Base-by-base conservation (phyloP, 495 filamentous ascomycete species). In the Aspergillus ostianus region DNA sequence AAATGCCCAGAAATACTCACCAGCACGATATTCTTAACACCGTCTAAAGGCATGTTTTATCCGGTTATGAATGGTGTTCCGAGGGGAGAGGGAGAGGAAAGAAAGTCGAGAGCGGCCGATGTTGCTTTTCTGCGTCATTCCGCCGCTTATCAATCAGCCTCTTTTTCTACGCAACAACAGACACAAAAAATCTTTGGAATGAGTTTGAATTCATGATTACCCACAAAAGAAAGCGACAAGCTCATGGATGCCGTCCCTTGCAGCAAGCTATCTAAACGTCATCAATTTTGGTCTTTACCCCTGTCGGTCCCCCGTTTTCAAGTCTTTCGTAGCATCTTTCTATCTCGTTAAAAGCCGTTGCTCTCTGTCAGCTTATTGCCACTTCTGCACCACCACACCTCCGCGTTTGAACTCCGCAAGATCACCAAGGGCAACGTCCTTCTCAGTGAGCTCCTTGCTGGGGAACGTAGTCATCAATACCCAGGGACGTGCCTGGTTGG, bases 391-490 rank as follows among this genome's bases (percentile, higher is more conserved):
- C 36, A 93, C 87, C 6, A 89, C 90, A 23, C 92, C 92, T 46
- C 86, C 86, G 17, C 86, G 76, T 73, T 92, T 95, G 76, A 96
- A 93, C 56, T 96, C 92, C 0, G 85, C 66, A 72, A 96, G 77
- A 36, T 96, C 91, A 1, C 89, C 90, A 45, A 97, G 71, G 6
- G 83, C 84, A 58, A 75, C 75, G 1, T 65, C 72, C 70, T 87
- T 85, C 59, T 98, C 92, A 19, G 77, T 88, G 53, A 97, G 83
- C 64, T 98, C 93, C 75, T 92, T 96, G 73, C 87, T 97, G 3
- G 95, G 94, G 72, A 98, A 98, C 0, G 95, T 98, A 1, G 94
- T 98, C 70, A 96, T 93, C 56, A 98, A 71, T 8, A 89, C 87
- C 82, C 91, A 98, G 12, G 78, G 64, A 19, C 93, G 82, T 47